phyloP scores from a whole-genome alignment of 2,329 filamentous ascomycete genomes.

The Sporothrix protearum region DNA sequence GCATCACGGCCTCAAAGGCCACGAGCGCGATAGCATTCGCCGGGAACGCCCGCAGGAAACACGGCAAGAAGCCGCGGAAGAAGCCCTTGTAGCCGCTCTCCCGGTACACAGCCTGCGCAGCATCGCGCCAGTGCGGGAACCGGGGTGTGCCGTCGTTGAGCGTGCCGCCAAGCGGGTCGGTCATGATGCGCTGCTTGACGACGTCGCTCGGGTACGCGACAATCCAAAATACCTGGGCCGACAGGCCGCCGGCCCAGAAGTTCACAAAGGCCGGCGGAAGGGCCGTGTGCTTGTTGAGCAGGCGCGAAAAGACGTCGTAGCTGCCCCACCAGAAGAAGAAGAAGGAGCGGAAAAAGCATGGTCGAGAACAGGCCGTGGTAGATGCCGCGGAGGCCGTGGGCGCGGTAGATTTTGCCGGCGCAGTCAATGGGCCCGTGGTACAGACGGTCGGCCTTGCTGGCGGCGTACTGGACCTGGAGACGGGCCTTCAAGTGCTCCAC shows the following conservation, averaged over 20 bases:
- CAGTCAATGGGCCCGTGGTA: conserved; percentile 90
- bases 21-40: conserved; percentile 92
- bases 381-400: conserved; percentile 73
- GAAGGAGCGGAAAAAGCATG: conserved; percentile 83
- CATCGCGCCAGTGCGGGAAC: conserved; percentile 75
- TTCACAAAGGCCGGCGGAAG: conserved; percentile 79
- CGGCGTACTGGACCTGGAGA: conserved; percentile 89
- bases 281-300: conserved; percentile 61
- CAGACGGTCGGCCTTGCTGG: conserved; percentile 68
- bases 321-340: conserved; percentile 99
- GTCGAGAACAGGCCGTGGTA: conserved; percentile 86
- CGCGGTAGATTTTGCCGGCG: conserved; percentile 61
- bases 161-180: conserved; percentile 73
- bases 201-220: conserved; percentile 89
- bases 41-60: conserved; percentile 89
- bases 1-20: conserved; percentile 90
- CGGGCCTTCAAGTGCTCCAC: conserved; percentile 95
- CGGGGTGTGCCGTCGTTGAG: conserved; percentile 63
- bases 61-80: conserved; percentile 91
- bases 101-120: conserved; percentile 69
- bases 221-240: conserved; percentile 92
- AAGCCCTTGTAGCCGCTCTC: conserved; percentile 77
- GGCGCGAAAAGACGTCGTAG: conserved; percentile 77
- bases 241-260: conserved; percentile 94
- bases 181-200: conserved; percentile 96